These are phyloP conservation scores for Septoria linicola DNA, from an alignment of 2,329 filamentous ascomycete genomes.

Conservation along the genomic window DNA sequence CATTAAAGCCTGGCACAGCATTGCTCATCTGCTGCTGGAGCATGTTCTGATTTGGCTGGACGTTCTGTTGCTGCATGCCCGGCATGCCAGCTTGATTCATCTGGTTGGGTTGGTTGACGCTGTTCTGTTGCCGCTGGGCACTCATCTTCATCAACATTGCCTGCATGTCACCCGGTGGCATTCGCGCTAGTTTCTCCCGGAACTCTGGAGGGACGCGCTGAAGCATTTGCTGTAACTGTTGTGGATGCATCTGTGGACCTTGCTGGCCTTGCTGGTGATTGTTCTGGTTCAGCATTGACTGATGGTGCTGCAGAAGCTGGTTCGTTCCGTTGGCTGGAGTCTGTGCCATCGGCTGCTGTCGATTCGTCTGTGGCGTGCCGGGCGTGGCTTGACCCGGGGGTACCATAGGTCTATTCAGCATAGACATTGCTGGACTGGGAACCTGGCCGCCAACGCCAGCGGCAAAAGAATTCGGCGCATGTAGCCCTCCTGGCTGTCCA, in stretches of 20 bases:
- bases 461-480: conserved; percentile 42
- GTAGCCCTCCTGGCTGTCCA: conserved; percentile 49
- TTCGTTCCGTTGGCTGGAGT: conserved; percentile 30
- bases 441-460: conserved; percentile 31
- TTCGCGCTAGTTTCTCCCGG: conserved; percentile 20
- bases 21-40: conserved; percentile 23
- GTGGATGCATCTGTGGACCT: conserved; percentile 22
- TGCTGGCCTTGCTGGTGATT: conserved; percentile 38
- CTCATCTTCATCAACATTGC: conserved; percentile 19
- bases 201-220: conserved; percentile 21
- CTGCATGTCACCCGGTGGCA: conserved; percentile 22
- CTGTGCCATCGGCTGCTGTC: conserved; percentile 30
- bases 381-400: conserved; percentile 44
- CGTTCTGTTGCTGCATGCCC: conserved; percentile 12
- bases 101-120: conserved; percentile 13
- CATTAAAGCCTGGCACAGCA: conserved; percentile 26
- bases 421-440: conserved; percentile 49
- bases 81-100: conserved; percentile 21
- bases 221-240: conserved; percentile 16
- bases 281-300: conserved; percentile 36
- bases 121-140: conserved; percentile 1
- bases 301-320: conserved; percentile 34
- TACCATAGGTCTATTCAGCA: conserved; percentile 50
- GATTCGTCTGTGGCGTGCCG: conserved; percentile 36
- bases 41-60: conserved; percentile 14